phyloP scores from a whole-genome alignment of 164 flowering plant species.

The Berberis vulgaris region DNA sequence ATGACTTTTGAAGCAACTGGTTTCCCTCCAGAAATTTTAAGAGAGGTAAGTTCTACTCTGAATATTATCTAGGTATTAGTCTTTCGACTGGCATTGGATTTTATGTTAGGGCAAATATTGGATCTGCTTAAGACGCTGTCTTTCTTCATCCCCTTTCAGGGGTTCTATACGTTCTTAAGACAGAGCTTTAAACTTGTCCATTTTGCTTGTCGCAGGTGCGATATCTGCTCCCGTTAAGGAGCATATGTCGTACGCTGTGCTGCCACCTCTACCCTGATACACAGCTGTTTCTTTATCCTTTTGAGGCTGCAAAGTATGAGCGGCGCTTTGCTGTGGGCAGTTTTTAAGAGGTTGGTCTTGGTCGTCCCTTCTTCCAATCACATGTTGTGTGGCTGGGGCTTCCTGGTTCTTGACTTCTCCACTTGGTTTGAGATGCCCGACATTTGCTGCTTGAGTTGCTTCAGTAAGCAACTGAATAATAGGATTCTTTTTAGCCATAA shows the following conservation, averaged over 20 bases:
- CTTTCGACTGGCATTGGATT: not conserved
- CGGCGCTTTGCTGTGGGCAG: conserved; percentile 1
- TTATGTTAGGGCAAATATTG: not conserved
- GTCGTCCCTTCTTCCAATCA: not conserved
- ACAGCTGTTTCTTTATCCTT: conserved; percentile 52
- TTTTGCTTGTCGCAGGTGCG: conserved; percentile 8
- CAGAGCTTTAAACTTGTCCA: not conserved
- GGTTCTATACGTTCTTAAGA: not conserved
- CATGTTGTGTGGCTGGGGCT: conserved; percentile 3
- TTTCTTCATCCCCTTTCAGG: not conserved
- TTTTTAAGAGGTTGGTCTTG: not conserved
- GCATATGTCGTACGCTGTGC: conserved; percentile 18
- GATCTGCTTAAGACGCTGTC: not conserved
- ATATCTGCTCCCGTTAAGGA: conserved; percentile 6
- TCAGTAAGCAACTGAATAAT: conserved; percentile 2
- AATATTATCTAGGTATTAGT: not conserved
- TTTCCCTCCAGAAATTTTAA: conserved; percentile 4
- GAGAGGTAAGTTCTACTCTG: conserved; percentile 2
- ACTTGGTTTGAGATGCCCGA: conserved; percentile 15
- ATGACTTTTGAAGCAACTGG: conserved; percentile 6
- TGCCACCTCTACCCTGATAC: conserved; percentile 3
- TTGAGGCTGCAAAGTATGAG: conserved; percentile 8
- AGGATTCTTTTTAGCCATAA: not conserved
- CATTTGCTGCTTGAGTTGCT: conserved; percentile 6
- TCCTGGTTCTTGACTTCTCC: conserved; percentile 2